phyloP scores from a whole-genome alignment of 495 filamentous ascomycete genomes.

The Tuber borchii region DNA sequence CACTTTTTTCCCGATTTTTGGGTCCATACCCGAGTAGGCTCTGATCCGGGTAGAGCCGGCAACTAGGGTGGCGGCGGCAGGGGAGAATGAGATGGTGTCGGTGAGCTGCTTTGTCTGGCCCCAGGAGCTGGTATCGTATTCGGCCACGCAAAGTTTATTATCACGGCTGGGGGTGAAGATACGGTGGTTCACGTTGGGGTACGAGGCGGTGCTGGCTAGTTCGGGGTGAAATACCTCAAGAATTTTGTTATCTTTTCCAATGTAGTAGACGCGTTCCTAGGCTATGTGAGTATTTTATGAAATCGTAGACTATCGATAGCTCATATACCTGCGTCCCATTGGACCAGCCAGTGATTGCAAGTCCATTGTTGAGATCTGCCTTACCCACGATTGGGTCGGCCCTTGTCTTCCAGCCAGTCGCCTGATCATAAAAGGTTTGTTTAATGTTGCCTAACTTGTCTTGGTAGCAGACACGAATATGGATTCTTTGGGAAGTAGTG shows the following conservation, averaged over 20 bases:
- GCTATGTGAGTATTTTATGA: background rate
- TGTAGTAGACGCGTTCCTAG: conserved; percentile 24
- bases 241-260: conserved; percentile 4
- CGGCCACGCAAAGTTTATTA: conserved; percentile 15
- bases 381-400: too few relatives aligned
- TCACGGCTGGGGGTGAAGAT: conserved; percentile 13
- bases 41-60: background rate
- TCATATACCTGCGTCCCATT: too few relatives aligned
- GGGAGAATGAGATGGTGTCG: background rate
- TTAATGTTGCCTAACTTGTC: too few relatives aligned
- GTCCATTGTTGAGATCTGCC: too few relatives aligned
- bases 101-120: background rate
- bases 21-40: too few relatives aligned
- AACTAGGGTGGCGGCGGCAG: background rate
- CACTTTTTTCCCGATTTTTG: too few relatives aligned
- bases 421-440: too few relatives aligned
- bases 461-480: too few relatives aligned
- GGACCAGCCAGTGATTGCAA: too few relatives aligned
- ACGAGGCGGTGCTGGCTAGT: background rate
- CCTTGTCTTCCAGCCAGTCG: too few relatives aligned
- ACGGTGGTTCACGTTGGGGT: background rate
- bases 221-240: conserved; percentile 16
- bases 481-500: too few relatives aligned
- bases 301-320: too few relatives aligned
- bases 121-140: background rate